Percentiles rank a stretch among this genome's conserved stretches.
These are phyloP conservation scores for Globisporangium echinulatum DNA, from an alignment of 352 stramenopile species.

Conservation along the genomic window DNA sequence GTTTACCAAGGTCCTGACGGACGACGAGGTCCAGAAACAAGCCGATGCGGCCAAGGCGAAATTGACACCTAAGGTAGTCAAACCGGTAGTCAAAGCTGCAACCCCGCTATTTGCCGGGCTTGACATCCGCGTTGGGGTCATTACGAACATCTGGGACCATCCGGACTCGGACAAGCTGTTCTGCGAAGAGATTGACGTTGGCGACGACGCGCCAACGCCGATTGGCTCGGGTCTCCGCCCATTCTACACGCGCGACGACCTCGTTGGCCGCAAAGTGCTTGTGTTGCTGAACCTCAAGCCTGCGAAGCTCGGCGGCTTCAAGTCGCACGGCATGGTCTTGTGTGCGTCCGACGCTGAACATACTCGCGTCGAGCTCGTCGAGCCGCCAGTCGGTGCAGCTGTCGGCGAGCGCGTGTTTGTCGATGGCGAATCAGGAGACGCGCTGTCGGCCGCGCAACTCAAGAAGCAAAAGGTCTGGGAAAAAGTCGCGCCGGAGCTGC, in stretches of 20 bases:
- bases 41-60: constrained; percentile 43
- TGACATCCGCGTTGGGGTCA: constrained; percentile 77
- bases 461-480: constrained; percentile 89
- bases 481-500: constrained; percentile 59
- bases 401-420: constrained; percentile 92
- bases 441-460: constrained; percentile 67
- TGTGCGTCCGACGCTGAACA: constrained; percentile 87
- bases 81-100: constrained; percentile 31
- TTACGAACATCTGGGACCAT: constrained; percentile 81
- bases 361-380: constrained; percentile 93
- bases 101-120: constrained; percentile 66
- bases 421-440: constrained; percentile 56
- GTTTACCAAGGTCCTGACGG: constrained; percentile 89
- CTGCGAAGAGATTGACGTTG: constrained; percentile 99
- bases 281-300: constrained; percentile 98
- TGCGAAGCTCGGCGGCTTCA: constrained; percentile 95
- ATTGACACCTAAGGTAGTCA: constrained; percentile 17
- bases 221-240: constrained; percentile 94
- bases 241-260: constrained; percentile 94
- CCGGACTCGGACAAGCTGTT: constrained; percentile 93
- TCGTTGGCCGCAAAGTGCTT: constrained; percentile 93
- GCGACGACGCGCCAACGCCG: constrained; percentile 88
- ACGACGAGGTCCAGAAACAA: constrained; percentile 70
- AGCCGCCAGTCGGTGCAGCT: constrained; percentile 87
- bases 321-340: constrained; percentile 96